A percentile compares a stretch with the other conserved stretches of the same genome.
Evolutionary conservation across 441 rosid species (phyloP).

Genomic region (Monsonia emarginata): DNA sequence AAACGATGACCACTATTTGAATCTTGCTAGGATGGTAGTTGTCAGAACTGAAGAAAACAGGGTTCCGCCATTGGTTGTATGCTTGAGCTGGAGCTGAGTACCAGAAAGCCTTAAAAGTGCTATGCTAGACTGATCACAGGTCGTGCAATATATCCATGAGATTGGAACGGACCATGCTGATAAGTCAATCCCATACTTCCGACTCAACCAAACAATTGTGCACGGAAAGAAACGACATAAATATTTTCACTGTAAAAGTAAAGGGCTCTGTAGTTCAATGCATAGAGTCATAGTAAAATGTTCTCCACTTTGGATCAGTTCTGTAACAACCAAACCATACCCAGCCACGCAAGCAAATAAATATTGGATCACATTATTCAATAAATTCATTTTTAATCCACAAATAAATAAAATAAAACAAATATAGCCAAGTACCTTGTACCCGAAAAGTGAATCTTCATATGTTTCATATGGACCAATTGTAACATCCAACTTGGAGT

Average conservation of each 20-base stretch:
- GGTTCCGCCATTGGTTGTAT: background rate
- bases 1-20: background rate
- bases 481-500: slow-evolving; percentile 81
- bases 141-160: background rate
- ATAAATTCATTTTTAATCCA: background rate
- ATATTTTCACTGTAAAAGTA: background rate
- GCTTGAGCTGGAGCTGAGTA: background rate
- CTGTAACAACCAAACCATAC: background rate
- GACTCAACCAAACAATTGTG: background rate
- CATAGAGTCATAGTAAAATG: background rate
- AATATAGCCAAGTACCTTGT: slow-evolving; percentile 46
- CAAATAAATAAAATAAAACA: background rate
- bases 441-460: slow-evolving; percentile 73
- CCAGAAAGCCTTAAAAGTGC: background rate
- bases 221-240: background rate
- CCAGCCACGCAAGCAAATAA: background rate
- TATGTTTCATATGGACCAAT: slow-evolving; percentile 95
- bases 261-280: background rate
- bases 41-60: background rate
- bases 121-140: background rate
- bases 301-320: background rate
- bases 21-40: background rate
- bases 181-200: background rate
- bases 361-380: background rate
- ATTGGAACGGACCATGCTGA: too few relatives aligned